A percentile compares a stretch with the other conserved stretches of the same genome.
Conservation (phyloP, 371 early-diverging fungal species). For the Rhizomucor pusillus region DNA sequence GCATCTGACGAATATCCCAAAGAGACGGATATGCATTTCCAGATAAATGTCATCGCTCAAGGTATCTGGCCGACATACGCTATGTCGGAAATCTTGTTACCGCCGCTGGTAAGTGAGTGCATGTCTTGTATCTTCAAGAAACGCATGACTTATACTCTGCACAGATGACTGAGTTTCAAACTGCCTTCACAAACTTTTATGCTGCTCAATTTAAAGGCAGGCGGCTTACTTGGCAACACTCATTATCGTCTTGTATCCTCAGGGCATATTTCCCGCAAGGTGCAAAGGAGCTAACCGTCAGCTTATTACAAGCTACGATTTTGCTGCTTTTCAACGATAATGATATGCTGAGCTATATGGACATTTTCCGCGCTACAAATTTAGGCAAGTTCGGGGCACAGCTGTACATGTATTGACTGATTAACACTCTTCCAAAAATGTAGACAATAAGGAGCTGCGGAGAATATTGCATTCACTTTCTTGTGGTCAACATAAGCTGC, state of each 20-base stretch:
- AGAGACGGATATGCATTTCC: slow-evolving; percentile 62
- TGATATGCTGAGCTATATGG: slow-evolving; percentile 52
- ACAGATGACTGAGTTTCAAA: slow-evolving; percentile 64
- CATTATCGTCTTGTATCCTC: slow-evolving; percentile 74
- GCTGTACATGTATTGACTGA: background rate
- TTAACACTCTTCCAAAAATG: background rate
- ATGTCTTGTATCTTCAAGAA: slow-evolving; percentile 1
- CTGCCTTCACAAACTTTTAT: slow-evolving; percentile 76
- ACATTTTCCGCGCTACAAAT: slow-evolving; percentile 61
- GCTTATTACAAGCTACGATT: slow-evolving; percentile 73
- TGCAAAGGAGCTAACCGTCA: slow-evolving; percentile 67
- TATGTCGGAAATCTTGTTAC: slow-evolving; percentile 60
- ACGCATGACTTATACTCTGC: background rate
- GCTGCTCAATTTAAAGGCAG: slow-evolving; percentile 72
- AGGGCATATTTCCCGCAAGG: slow-evolving; percentile 61
- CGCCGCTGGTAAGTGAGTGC: slow-evolving; percentile 57
- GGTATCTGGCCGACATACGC: slow-evolving; percentile 91
- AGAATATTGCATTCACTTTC: slow-evolving; percentile 79
- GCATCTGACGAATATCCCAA: slow-evolving; percentile 34
- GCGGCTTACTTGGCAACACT: slow-evolving; percentile 82
- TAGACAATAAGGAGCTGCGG: slow-evolving; percentile 67
- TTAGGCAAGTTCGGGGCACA: slow-evolving; percentile 42
- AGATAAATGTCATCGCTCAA: slow-evolving; percentile 81
- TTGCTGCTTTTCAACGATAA: slow-evolving; percentile 74
- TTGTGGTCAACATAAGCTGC: slow-evolving; percentile 69